A percentile compares a stretch with the other conserved stretches of the same genome.
Evolutionary conservation across 352 stramenopile genomes (phyloP).

Genomic region (Blastocystis sp.): DNA sequence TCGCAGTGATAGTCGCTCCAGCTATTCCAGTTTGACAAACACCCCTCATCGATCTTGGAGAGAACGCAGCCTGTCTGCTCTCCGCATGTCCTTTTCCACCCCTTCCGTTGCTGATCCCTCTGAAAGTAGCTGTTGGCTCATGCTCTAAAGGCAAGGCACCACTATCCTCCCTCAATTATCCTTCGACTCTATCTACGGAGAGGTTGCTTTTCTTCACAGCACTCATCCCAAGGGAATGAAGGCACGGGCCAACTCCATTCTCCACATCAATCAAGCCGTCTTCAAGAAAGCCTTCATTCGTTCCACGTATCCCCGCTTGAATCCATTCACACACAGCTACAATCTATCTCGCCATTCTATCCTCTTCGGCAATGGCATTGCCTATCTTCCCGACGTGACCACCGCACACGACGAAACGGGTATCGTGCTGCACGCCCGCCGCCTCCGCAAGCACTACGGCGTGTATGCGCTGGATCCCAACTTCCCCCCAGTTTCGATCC

Average conservation of each 20-base stretch:
- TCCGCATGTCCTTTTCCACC: no score
- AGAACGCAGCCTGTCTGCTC: no score
- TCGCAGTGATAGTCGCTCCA: no score
- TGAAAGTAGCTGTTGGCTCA: no score
- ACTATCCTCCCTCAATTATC: neutral
- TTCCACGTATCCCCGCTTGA: neutral
- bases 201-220: neutral
- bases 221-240: constrained; percentile 6
- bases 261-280: constrained; percentile 17
- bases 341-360: neutral
- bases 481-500: neutral
- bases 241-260: constrained; percentile 22
- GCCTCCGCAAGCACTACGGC: neutral
- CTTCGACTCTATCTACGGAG: constrained; percentile 41
- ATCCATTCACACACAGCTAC: neutral
- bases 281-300: constrained; percentile 1
- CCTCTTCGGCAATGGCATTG: neutral
- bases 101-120: no score
- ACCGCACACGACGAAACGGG: neutral
- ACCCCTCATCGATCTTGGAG: no score
- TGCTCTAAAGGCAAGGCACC: neutral
- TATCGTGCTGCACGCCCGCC: neutral
- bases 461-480: constrained; percentile 12
- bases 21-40: no score
- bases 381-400: constrained; percentile 39